Evolutionary conservation across 2,329 filamentous ascomycete species (phyloP), one percentile per base, ranked within the genome.

Genomic region (Neofusicoccum cordaticola): DNA sequence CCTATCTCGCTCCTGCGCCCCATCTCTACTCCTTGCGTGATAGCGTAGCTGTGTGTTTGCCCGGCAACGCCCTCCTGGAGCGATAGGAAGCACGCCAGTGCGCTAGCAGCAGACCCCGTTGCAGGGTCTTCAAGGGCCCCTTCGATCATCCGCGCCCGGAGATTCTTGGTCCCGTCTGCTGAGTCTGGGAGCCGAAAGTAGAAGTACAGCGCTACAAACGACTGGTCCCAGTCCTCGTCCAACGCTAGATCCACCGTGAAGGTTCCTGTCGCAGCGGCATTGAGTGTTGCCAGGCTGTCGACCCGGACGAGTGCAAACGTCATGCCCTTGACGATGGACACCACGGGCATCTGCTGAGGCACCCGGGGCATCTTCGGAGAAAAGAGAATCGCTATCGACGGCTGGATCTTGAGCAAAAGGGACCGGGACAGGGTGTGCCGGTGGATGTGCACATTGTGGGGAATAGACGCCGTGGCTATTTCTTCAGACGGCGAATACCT

Each of bases 241-340:
- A 82, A 71, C 47, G 70, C 68, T 12, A 70, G 73, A 15, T 69
- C 74, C 47, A 80, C 70, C 12, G 78, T 56, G 12, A 73, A 63
- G 31, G 63, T 71, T 35, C 69, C 68, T 35, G 75, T 68, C 2
- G 81, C 78, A 11, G 81, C 74, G 12, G 75, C 69, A 4, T 77
- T 81, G 17, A 94, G 80, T 7, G 84, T 81, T 35, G 86, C 86
- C 9, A 91, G 75, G 62, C 81, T 83, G 0, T 85, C 80, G 22
- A 95, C 79, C 68, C 85, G 78, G 13, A 90, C 80, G 37, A 91
- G 83, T n/a, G 86, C 76, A 74, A 92, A 93, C 0, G 85, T 86
- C 88, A 93, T 90, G 53, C 90, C 91, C 50, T 86, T 86, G 41
- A 92, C 90, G 51, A 93, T 80, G 48, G 77, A 80, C 11, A 81